Evolutionary conservation across 495 filamentous ascomycete genomes (phyloP).

Genomic region (Tuber melanosporum): DNA sequence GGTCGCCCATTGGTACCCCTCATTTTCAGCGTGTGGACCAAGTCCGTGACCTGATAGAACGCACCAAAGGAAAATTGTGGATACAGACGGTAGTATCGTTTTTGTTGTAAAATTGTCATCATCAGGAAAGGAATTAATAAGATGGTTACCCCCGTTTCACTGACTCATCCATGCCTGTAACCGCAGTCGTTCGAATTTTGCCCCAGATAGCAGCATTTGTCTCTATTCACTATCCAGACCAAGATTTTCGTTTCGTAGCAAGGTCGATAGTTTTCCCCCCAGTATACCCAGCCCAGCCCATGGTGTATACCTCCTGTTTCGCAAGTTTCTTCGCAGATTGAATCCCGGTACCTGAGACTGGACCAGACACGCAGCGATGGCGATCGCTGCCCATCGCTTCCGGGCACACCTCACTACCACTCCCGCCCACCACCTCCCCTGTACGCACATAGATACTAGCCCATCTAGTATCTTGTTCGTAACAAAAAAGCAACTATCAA

Average conservation of each 20-base stretch:
- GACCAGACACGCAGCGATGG: slow-evolving; percentile 4
- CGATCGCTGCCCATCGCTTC: slow-evolving; percentile 4
- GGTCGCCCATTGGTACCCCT: slow-evolving; percentile 5
- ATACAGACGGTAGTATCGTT: slow-evolving; percentile 10
- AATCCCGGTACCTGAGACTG: not conserved
- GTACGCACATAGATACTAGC: slow-evolving; percentile 24
- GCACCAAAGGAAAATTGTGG: not conserved
- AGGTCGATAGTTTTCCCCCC: slow-evolving; percentile 12
- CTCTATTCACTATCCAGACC: slow-evolving; percentile 3
- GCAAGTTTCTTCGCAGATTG: not conserved
- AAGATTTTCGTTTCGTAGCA: slow-evolving; percentile 7
- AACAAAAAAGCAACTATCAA: slow-evolving; percentile 30
- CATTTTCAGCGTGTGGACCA: not conserved
- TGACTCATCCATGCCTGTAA: not conserved
- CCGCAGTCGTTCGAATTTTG: not conserved
- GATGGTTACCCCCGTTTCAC: not conserved
- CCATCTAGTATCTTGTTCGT: not conserved
- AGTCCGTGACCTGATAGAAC: not conserved
- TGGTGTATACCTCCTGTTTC: not conserved
- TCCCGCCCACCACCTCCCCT: slow-evolving; percentile 11
- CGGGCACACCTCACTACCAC: not conserved
- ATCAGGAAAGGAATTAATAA: not conserved
- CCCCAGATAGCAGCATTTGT: not conserved
- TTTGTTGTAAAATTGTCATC: slow-evolving; percentile 13
- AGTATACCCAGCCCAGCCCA: slow-evolving; percentile 7